phyloP scores from a whole-genome alignment of 352 stramenopile species.

The Globisporangium nunn region DNA sequence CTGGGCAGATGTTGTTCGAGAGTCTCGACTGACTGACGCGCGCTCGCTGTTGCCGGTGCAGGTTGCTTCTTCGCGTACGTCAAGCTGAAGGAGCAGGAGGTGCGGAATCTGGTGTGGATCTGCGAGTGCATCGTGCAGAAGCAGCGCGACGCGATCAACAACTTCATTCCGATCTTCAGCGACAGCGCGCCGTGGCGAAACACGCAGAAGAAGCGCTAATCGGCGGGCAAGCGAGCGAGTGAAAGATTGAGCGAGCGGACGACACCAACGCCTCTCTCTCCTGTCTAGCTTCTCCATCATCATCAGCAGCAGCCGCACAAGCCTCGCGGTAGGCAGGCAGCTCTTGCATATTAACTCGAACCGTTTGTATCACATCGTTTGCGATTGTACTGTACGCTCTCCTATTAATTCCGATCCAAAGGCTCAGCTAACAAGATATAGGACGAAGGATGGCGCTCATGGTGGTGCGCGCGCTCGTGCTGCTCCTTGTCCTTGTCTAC shows the following conservation, averaged over 20 bases:
- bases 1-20: neutral
- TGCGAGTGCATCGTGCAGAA: conserved; percentile 98
- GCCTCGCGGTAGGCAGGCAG: too few relatives aligned
- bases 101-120: conserved; percentile 99
- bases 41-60: conserved; percentile 6
- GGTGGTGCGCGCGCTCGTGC: conserved; percentile 7
- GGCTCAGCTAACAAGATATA: too few relatives aligned
- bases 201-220: conserved; percentile 48
- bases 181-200: conserved; percentile 91
- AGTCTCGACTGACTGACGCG: neutral
- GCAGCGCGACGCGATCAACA: conserved; percentile 98
- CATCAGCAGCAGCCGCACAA: too few relatives aligned
- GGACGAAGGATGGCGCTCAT: conserved; percentile 14
- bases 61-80: conserved; percentile 98
- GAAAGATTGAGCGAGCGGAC: too few relatives aligned
- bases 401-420: neutral
- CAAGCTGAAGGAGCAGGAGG: conserved; percentile 99
- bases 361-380: too few relatives aligned
- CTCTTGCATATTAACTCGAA: too few relatives aligned
- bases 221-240: neutral
- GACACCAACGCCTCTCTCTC: too few relatives aligned
- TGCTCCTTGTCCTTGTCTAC: neutral
- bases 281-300: too few relatives aligned
- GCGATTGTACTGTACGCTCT: neutral
- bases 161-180: conserved; percentile 99